Base-by-base conservation (phyloP, 495 filamentous ascomycete species). In the Penicillium steckii region DNA sequence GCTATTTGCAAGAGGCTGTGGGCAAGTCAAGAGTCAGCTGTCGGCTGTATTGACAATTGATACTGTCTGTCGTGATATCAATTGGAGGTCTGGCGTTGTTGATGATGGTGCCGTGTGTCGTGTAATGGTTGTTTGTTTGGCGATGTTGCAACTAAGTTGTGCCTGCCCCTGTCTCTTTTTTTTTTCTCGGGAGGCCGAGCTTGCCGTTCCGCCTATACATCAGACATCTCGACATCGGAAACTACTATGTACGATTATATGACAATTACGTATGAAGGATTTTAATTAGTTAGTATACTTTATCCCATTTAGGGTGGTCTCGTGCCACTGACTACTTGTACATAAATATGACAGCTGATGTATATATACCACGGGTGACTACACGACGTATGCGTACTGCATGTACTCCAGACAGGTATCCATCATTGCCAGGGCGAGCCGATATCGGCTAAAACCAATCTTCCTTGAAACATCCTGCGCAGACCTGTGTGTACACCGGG, bases 1-100 rank as follows among this genome's bases (percentile, higher is more conserved):
- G 54, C 33, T 37, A n/a, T n/a, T n/a, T n/a, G n/a, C n/a, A n/a
- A n/a, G n/a, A n/a, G n/a, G 33, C 15, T 12, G 33, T 32, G 29
- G 29, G 10, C n/a, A 12, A 13, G 8, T n/a, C n/a, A 32, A 13
- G n/a, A 12, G 6, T 30, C 27, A 30, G 29, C 29, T n/a, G 29
- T 32, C 29, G 10, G 29, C 55, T 65, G 52, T 38, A 26, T 42
- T 49, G 46, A 13, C 22, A 49, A 49, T 38, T 37, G 33, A 15
- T 37, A 15, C 2, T 37, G 33, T 6, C 8, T 15, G 15, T 37
- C 18, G 15, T 35, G 32, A 35, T 10, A 27, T 4, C 26, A 27
- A 27, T 27, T 4, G 26, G 10, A 5, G 4, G 26, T 27, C 10
- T 4, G 26, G 10, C 26, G 4, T 27, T 4, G 26, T 5, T 27